phyloP scores from a whole-genome alignment of 805 yeast genomes.

The Candida tallmaniae region DNA sequence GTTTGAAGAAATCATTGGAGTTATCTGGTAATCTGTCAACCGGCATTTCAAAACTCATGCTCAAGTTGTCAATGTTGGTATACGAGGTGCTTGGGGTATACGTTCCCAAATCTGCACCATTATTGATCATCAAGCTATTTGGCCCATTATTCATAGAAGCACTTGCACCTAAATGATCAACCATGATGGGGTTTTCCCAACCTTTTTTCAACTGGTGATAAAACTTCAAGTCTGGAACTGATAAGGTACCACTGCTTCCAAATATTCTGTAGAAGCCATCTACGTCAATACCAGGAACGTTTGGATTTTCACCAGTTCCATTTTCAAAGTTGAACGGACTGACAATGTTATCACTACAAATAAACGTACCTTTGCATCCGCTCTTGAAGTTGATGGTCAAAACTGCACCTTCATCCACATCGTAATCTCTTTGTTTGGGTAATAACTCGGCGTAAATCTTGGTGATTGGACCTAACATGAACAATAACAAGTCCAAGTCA shows the following conservation, averaged over 20 bases:
- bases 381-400: conserved; percentile 32
- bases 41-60: conserved; percentile 7
- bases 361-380: conserved; percentile 38
- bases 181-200: conserved; percentile 22
- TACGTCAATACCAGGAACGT: conserved; percentile 27
- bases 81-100: conserved; percentile 25
- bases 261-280: conserved; percentile 36
- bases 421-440: conserved; percentile 24
- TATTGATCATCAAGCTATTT: too few species aligned
- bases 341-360: conserved; percentile 38
- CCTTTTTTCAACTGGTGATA: conserved; percentile 26
- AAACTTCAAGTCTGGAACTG: conserved; percentile 37
- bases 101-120: conserved; percentile 7
- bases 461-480: conserved; percentile 35
- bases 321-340: conserved; percentile 39
- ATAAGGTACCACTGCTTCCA: conserved; percentile 36
- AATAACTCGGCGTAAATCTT: conserved; percentile 36
- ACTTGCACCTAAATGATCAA: conserved; percentile 2
- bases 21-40: conserved; percentile 7
- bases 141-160: background rate
- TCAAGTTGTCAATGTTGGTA: conserved; percentile 1
- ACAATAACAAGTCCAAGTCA: conserved; percentile 38
- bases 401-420: conserved; percentile 41
- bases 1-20: conserved; percentile 1
- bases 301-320: conserved; percentile 43